Percentiles rank a stretch among this genome's conserved stretches.
Conservation (phyloP, 2,329 filamentous ascomycete species). For the Trichoderma lentiforme region DNA sequence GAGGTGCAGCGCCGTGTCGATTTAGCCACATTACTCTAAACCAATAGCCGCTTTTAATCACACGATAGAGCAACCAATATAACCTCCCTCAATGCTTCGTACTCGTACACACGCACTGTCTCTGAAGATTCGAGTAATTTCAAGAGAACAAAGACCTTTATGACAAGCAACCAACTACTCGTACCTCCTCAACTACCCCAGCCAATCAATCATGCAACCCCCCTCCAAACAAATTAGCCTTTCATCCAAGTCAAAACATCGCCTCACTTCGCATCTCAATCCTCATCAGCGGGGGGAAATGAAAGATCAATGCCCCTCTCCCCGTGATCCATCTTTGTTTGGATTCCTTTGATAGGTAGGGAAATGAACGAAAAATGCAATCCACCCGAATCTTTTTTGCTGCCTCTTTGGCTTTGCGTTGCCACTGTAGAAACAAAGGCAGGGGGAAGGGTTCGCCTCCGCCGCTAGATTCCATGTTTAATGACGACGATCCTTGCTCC, state of each 20-base stretch:
- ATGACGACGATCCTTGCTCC: background rate
- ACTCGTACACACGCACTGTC: background rate
- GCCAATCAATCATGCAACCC: background rate
- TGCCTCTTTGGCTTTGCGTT: background rate
- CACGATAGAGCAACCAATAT: background rate
- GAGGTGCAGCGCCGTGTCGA: background rate
- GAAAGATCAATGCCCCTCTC: background rate
- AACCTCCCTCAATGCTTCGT: background rate
- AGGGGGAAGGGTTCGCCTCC: background rate
- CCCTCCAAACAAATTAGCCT: background rate
- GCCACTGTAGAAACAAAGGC: background rate
- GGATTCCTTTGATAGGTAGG: background rate
- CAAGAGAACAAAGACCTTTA: background rate
- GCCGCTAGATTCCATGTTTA: background rate
- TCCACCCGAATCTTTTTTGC: background rate
- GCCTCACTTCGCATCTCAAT: background rate
- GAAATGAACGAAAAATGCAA: slow-evolving; percentile 1
- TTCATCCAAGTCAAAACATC: background rate
- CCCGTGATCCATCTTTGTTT: background rate
- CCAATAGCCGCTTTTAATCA: background rate
- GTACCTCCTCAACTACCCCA: background rate
- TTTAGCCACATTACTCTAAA: background rate
- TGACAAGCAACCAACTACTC: background rate
- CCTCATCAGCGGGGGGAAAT: background rate
- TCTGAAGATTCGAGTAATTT: background rate